These are phyloP conservation scores for Anastatica hierochuntica DNA, from an alignment of 345 rosid species.

Conservation along the genomic window DNA sequence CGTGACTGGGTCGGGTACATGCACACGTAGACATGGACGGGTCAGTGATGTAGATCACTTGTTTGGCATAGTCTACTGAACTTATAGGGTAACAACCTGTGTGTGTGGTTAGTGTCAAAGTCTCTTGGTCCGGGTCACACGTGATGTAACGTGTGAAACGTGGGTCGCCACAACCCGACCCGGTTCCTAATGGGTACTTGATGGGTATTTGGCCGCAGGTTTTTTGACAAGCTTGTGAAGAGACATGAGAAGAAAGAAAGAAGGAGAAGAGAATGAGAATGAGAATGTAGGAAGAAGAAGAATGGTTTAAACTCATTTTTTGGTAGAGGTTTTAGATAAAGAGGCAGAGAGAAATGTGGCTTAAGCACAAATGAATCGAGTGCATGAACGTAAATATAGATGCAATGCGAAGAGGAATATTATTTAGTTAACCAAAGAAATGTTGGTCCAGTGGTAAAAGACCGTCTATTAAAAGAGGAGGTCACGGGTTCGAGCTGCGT, in stretches of 20 bases:
- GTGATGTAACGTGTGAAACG: conserved; percentile 57
- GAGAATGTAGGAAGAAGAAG: background rate
- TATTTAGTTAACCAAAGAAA: too few relatives aligned
- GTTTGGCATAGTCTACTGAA: conserved; percentile 53
- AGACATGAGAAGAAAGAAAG: conserved; percentile 27
- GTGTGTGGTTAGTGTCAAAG: conserved; percentile 60
- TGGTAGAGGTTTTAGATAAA: background rate
- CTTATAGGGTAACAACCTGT: conserved; percentile 69
- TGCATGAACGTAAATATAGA: background rate
- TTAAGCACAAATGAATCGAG: background rate
- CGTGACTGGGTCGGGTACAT: conserved; percentile 66
- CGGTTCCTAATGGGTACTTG: conserved; percentile 71
- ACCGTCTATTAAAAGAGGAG: too few relatives aligned
- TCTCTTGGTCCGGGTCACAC: conserved; percentile 41
- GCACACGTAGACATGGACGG: conserved; percentile 83
- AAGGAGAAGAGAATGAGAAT: background rate
- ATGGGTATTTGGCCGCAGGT: conserved; percentile 52
- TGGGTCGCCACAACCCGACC: conserved; percentile 80
- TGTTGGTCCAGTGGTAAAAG: too few relatives aligned
- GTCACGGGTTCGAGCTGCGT: too few relatives aligned
- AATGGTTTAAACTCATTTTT: conserved; percentile 12
- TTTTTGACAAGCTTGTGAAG: conserved; percentile 55
- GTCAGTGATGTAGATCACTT: conserved; percentile 53
- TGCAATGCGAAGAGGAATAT: background rate
- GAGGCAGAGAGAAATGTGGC: background rate